These are phyloP conservation scores for Marchantia paleacea DNA, from an alignment of 225 moss, liverwort and hornwort genomes.

Conservation along the genomic window DNA sequence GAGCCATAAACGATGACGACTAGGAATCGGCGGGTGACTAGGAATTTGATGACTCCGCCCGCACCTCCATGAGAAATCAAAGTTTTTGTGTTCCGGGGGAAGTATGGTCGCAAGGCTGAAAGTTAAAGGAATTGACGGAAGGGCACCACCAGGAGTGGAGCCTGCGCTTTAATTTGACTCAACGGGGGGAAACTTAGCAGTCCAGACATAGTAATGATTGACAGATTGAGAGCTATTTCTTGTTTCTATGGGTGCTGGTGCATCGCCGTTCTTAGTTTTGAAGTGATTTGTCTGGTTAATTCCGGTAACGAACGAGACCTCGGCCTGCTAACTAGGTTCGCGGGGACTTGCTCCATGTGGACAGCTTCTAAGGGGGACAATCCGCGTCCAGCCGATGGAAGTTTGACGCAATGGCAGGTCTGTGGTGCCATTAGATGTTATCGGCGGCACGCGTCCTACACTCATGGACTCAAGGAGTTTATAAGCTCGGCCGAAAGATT, in stretches of 20 bases:
- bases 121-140: too few relatives aligned
- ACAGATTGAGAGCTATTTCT: constrained; percentile 25
- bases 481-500: constrained; percentile 29
- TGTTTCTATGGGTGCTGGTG: constrained; percentile 15
- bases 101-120: too few relatives aligned
- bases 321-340: constrained; percentile 29
- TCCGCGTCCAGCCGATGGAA: too few relatives aligned
- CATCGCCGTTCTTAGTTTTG: constrained; percentile 9
- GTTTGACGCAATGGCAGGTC: too few relatives aligned
- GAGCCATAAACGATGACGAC: too few relatives aligned
- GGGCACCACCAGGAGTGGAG: too few relatives aligned
- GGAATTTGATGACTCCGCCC: too few relatives aligned
- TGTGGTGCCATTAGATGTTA: too few relatives aligned
- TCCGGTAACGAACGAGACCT: constrained; percentile 33
- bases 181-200: constrained; percentile 12
- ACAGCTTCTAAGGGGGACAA: constrained; percentile 28
- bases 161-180: constrained; percentile 13
- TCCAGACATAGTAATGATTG: constrained; percentile 12
- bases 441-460: constrained; percentile 26
- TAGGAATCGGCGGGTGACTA: too few relatives aligned
- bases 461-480: constrained; percentile 41
- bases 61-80: too few relatives aligned
- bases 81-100: too few relatives aligned
- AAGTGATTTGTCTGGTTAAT: too few relatives aligned
- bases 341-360: constrained; percentile 18